Base-by-base conservation (phyloP, 805 yeast genomes). In the Cyberlindnera sargentensis region DNA sequence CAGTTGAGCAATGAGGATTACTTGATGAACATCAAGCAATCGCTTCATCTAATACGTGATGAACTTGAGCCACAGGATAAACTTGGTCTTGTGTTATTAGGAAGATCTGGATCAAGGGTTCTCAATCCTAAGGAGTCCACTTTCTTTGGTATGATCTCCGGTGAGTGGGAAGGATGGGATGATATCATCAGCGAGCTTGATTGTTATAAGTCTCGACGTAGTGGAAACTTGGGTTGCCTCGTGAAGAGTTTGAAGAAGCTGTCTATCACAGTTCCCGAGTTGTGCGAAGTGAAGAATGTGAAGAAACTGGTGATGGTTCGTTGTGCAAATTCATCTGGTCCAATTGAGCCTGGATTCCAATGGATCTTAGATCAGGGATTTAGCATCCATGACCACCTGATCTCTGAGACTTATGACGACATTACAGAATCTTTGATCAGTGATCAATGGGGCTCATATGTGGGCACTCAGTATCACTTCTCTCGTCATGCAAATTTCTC, bases 121-220 rank as follows among this genome's bases (percentile, higher is more conserved):
- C 27, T 33, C 11, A 63, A 67, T 6, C 56, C 61, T 26, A 51
- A 51, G 30, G 73, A 76, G 1, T 66, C 74, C 1, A 49, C 55
- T 6, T 76, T 68, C 48, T 59, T 72, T 35, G 81, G 81, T 3
- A 68, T 73, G 53, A 65, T 70, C 0, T 56, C 61, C 15, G 57
- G 66, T 10, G 49, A 50, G 4, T 76, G 80, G 80, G 58, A 63
- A 9, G 78, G 77, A 1, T 74, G 80, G 77, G 62, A 63, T 31
- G 67, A 66, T 4, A 51, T 75, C 24, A 51, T 73, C 25, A 57
- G 61, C n/a, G 68, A 63, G 8, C 45, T 74, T 7, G 52, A 60
- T 33, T 62, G 68, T 2, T 48, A 48, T 36, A n/a, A 29, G n/a
- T 37, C 47, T 6, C 37, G 37, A 31, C 27, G 36, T 15, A 33